Percentiles rank a stretch among this genome's conserved stretches.
Conservation (phyloP, 23 red algal genomes). For the Chondrus crispus region DNA sequence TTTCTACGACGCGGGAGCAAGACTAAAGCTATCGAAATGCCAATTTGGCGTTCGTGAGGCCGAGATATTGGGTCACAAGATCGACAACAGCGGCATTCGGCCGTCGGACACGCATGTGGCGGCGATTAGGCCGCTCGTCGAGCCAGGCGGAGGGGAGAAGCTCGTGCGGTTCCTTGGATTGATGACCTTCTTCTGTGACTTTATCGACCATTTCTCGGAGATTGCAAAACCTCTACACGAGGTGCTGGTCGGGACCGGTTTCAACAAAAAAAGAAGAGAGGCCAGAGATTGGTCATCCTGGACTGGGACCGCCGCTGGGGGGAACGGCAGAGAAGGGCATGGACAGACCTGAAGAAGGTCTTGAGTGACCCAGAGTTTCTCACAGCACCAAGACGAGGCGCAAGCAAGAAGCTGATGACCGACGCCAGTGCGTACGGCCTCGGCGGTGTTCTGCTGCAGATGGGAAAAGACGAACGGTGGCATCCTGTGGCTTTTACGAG, state of each 20-base stretch:
- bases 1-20: background rate
- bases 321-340: background rate
- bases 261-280: background rate
- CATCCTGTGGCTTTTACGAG: background rate
- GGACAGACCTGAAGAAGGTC: background rate
- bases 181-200: background rate
- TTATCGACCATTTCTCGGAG: conserved; percentile 26
- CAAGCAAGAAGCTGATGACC: background rate
- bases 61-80: too few relatives aligned
- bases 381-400: background rate
- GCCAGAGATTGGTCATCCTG: background rate
- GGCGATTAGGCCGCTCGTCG: too few relatives aligned
- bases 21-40: conserved; percentile 28
- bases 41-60: too few relatives aligned
- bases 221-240: background rate
- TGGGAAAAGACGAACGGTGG: background rate
- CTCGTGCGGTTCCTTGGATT: too few relatives aligned
- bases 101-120: too few relatives aligned
- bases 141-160: too few relatives aligned
- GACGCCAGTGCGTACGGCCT: background rate
- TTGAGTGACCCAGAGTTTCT: background rate
- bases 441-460: background rate
- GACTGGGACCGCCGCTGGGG: background rate
- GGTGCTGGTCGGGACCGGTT: background rate
- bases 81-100: too few relatives aligned